These are phyloP conservation scores for Botrytis byssoidea DNA, from an alignment of 2,329 filamentous ascomycete genomes.

Conservation along the genomic window DNA sequence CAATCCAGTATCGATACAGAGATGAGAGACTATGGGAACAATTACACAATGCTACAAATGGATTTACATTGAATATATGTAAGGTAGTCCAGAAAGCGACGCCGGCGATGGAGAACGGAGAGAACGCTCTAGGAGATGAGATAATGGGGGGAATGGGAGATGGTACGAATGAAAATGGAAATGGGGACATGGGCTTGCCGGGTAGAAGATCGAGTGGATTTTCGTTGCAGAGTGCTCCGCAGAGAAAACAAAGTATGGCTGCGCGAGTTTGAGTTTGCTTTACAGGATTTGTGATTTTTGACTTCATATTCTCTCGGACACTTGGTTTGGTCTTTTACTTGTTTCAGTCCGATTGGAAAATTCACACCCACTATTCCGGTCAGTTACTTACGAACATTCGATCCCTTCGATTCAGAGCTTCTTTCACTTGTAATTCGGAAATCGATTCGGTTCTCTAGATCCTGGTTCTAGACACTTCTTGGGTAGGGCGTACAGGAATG, in stretches of 20 bases:
- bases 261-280: not conserved
- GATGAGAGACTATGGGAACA: conserved; percentile 63
- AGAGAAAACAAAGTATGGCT: conserved; percentile 11
- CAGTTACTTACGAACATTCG: not conserved
- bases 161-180: not conserved
- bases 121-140: conserved; percentile 3
- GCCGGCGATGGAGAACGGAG: conserved; percentile 38
- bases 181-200: conserved; percentile 7
- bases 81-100: conserved; percentile 54
- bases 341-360: not conserved
- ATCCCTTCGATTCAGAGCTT: not conserved
- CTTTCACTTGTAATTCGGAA: not conserved
- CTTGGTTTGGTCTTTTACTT: not conserved
- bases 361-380: not conserved
- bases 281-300: not conserved
- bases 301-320: not conserved
- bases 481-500: not conserved
- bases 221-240: conserved; percentile 29
- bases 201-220: conserved; percentile 28
- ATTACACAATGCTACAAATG: conserved; percentile 64
- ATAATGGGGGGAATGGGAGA: conserved; percentile 4
- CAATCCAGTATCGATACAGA: conserved; percentile 63
- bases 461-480: not conserved
- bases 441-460: not conserved
- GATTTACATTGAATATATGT: conserved; percentile 64